Percentiles rank a stretch among this genome's conserved stretches.
Conservation (phyloP, 1,284 basidiomycete species). For the Thecaphora frezii region DNA sequence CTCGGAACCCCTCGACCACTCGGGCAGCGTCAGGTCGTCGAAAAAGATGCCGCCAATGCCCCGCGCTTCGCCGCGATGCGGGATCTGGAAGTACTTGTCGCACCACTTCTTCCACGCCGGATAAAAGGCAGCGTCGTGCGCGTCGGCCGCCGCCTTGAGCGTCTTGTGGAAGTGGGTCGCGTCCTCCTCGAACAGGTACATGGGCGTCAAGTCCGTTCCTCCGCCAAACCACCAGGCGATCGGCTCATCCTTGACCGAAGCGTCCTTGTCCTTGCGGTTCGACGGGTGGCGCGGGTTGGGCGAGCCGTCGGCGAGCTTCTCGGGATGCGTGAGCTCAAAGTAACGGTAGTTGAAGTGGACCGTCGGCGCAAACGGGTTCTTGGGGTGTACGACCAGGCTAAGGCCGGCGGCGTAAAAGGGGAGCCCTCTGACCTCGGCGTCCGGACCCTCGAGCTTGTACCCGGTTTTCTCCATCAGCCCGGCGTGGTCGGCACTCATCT, state of each 20-base stretch:
- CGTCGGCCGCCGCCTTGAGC: conserved; percentile 75
- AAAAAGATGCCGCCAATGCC: conserved; percentile 96
- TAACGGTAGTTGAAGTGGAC: conserved; percentile 97
- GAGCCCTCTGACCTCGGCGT: conserved; percentile 68
- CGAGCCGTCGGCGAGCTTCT: conserved; percentile 52
- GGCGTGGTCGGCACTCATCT: conserved; percentile 91
- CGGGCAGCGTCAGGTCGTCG: conserved; percentile 64
- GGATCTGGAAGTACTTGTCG: conserved; percentile 92
- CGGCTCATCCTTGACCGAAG: conserved; percentile 30
- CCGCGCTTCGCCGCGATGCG: conserved; percentile 85
- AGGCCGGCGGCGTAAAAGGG: conserved; percentile 94
- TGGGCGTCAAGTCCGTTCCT: conserved; percentile 92
- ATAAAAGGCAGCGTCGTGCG: conserved; percentile 73
- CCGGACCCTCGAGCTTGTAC: conserved; percentile 55
- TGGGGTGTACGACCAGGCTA: conserved; percentile 88
- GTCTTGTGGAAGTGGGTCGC: conserved; percentile 82
- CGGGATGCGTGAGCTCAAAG: conserved; percentile 69
- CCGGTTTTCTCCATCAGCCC: conserved; percentile 60
- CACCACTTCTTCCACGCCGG: conserved; percentile 90
- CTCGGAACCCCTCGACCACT: conserved; percentile 14
- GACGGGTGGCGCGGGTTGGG: conserved; percentile 52
- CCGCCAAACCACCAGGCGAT: conserved; percentile 99
- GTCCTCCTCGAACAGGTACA: conserved; percentile 86
- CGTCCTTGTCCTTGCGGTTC: conserved; percentile 6
- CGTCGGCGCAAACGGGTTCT: conserved; percentile 76